Percentiles rank a stretch among this genome's conserved stretches.
Evolutionary conservation across 1,139 yeast species (phyloP).

Genomic region (Taphrina sp.): DNA sequence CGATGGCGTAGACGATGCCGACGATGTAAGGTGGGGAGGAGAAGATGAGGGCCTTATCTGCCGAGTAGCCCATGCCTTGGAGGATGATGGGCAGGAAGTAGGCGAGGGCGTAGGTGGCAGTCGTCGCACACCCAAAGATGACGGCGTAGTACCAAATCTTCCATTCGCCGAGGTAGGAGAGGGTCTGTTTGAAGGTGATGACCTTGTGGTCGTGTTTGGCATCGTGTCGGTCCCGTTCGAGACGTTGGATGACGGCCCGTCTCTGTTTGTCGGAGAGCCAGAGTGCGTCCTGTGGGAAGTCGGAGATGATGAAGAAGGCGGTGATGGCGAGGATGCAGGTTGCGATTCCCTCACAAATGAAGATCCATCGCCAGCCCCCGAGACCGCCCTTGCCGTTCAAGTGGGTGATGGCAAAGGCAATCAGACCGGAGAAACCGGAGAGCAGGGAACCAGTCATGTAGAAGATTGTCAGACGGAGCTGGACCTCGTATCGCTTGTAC

Average conservation of each 20-base stretch:
- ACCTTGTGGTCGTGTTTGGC: slow-evolving; percentile 31
- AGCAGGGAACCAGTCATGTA: slow-evolving; percentile 38
- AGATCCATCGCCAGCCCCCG: slow-evolving; percentile 67
- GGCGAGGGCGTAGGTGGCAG: slow-evolving; percentile 59
- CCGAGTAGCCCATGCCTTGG: slow-evolving; percentile 53
- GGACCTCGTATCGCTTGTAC: slow-evolving; percentile 36
- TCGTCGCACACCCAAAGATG: slow-evolving; percentile 46
- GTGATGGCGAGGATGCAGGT: slow-evolving; percentile 59
- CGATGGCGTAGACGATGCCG: slow-evolving; percentile 55
- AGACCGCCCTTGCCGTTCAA: slow-evolving; percentile 43
- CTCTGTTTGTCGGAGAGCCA: slow-evolving; percentile 54
- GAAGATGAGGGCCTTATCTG: slow-evolving; percentile 54
- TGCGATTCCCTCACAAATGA: slow-evolving; percentile 64
- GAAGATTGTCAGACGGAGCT: slow-evolving; percentile 34
- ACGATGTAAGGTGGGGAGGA: slow-evolving; percentile 65
- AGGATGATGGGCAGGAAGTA: slow-evolving; percentile 61
- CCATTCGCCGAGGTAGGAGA: slow-evolving; percentile 20
- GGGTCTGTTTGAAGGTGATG: slow-evolving; percentile 15
- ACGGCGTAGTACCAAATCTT: slow-evolving; percentile 30
- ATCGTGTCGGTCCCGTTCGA: slow-evolving; percentile 41
- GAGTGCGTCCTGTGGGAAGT: slow-evolving; percentile 53
- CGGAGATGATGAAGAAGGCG: slow-evolving; percentile 65
- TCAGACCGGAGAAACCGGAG: slow-evolving; percentile 42
- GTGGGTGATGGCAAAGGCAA: slow-evolving; percentile 42
- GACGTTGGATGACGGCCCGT: slow-evolving; percentile 51